Conservation (phyloP, 768 basidiomycete genomes). For the Austroboletus eburneus region DNA sequence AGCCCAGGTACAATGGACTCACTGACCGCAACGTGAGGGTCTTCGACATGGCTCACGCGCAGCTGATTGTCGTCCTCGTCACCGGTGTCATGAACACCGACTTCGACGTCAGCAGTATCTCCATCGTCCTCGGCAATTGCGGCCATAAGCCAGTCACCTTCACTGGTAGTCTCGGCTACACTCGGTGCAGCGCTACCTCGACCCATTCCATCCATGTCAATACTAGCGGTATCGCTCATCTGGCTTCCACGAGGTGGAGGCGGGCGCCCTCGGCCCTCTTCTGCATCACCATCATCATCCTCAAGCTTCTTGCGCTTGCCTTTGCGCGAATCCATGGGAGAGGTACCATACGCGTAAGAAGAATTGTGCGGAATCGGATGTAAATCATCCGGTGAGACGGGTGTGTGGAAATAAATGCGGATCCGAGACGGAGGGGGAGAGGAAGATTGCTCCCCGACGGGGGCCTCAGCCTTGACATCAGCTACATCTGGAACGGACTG, state of each 20-base stretch:
- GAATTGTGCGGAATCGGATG: constrained; percentile 66
- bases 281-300: constrained; percentile 79
- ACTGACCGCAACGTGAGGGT: constrained; percentile 35
- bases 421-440: constrained; percentile 71
- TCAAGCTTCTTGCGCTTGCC: constrained; percentile 88
- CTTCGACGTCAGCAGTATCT: constrained; percentile 53
- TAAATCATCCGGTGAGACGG: constrained; percentile 76
- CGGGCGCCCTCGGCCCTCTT: constrained; percentile 65
- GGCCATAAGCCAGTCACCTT: constrained; percentile 87
- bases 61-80: constrained; percentile 45
- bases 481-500: constrained; percentile 25
- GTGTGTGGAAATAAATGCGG: constrained; percentile 90
- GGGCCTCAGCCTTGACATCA: constrained; percentile 30
- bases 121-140: constrained; percentile 73
- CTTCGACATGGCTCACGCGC: constrained; percentile 40
- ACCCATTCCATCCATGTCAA: constrained; percentile 53
- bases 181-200: constrained; percentile 64
- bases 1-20: constrained; percentile 32
- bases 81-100: constrained; percentile 46
- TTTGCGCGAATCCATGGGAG: constrained; percentile 60
- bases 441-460: constrained; percentile 26
- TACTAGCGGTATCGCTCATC: constrained; percentile 53
- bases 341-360: constrained; percentile 35
- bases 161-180: constrained; percentile 57
- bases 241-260: constrained; percentile 48